These are phyloP conservation scores for Penicillium decumbens DNA, from an alignment of 2,329 filamentous ascomycete species.

Conservation along the genomic window DNA sequence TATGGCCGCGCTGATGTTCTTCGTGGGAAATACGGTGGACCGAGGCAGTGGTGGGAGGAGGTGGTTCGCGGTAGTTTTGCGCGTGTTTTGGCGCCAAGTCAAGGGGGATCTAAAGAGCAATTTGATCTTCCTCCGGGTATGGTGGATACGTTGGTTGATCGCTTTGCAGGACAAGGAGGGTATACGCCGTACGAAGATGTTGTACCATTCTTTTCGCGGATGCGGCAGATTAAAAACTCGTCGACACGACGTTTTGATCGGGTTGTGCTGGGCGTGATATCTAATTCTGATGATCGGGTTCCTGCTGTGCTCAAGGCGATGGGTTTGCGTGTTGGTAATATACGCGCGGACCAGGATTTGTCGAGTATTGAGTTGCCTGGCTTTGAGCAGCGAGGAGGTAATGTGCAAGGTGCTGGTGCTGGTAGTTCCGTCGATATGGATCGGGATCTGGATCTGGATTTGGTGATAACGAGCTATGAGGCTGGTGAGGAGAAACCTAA, in stretches of 20 bases:
- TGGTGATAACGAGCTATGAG: constrained; percentile 46
- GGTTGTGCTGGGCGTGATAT: constrained; percentile 41
- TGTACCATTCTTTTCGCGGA: constrained; percentile 31
- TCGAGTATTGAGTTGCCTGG: constrained; percentile 26
- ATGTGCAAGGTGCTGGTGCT: neutral
- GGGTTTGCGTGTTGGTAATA: constrained; percentile 36
- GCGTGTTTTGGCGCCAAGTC: constrained; percentile 14
- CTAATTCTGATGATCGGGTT: constrained; percentile 46
- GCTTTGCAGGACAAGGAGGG: constrained; percentile 39
- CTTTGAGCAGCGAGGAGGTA: constrained; percentile 17
- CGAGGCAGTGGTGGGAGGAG: constrained; percentile 44
- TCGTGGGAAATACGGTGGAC: constrained; percentile 35
- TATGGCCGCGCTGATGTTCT: constrained; percentile 42
- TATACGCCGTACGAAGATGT: constrained; percentile 43
- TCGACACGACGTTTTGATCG: constrained; percentile 26
- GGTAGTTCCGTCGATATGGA: neutral
- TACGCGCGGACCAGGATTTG: constrained; percentile 30
- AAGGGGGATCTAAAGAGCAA: neutral
- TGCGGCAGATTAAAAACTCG: constrained; percentile 20
- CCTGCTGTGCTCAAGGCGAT: constrained; percentile 38
- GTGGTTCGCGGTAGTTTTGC: constrained; percentile 40
- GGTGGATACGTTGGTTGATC: constrained; percentile 33
- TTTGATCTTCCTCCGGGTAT: constrained; percentile 31
- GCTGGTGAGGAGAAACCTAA: constrained; percentile 44
- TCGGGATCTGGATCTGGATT: constrained; percentile 35